Conservation (phyloP, 208 protist genomes). For the Strigomonas galati region DNA sequence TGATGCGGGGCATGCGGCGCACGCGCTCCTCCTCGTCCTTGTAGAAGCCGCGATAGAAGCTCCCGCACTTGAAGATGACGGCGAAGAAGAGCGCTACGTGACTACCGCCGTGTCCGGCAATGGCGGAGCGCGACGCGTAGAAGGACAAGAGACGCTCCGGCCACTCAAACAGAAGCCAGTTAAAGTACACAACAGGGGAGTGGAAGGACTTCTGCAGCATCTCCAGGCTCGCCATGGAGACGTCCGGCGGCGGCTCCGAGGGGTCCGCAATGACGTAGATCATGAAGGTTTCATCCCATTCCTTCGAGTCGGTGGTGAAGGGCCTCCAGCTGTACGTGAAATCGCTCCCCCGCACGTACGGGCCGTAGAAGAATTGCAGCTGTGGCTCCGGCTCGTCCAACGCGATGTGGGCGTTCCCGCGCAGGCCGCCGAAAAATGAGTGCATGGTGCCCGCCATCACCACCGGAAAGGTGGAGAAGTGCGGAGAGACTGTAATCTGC, state of each 20-base stretch:
- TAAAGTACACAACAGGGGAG: constrained; percentile 15
- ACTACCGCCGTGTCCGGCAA: constrained; percentile 33
- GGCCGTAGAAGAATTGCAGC: constrained; percentile 73
- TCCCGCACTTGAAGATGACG: too few relatives aligned
- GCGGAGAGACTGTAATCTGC: constrained; percentile 26
- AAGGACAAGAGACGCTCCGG: constrained; percentile 57
- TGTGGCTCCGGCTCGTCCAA: constrained; percentile 65
- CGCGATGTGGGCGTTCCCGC: constrained; percentile 33
- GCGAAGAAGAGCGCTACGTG: too few relatives aligned
- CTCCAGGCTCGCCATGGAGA: constrained; percentile 32
- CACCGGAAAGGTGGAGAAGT: constrained; percentile 39
- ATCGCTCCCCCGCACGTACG: constrained; percentile 27
- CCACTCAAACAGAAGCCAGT: constrained; percentile 43
- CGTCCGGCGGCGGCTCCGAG: constrained; percentile 21
- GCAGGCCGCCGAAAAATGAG: constrained; percentile 55
- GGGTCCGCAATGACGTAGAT: constrained; percentile 47
- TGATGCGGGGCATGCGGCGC: constrained; percentile 18
- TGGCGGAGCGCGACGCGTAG: constrained; percentile 51
- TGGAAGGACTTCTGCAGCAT: constrained; percentile 18
- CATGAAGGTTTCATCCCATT: constrained; percentile 57
- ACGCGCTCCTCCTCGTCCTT: too few relatives aligned
- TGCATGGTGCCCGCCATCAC: constrained; percentile 67
- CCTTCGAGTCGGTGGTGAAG: constrained; percentile 41
- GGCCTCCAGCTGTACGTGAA: constrained; percentile 74
- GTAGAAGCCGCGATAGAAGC: too few relatives aligned